These are phyloP conservation scores for Ustilago lituana DNA, from an alignment of 1,284 basidiomycete species.

Conservation along the genomic window DNA sequence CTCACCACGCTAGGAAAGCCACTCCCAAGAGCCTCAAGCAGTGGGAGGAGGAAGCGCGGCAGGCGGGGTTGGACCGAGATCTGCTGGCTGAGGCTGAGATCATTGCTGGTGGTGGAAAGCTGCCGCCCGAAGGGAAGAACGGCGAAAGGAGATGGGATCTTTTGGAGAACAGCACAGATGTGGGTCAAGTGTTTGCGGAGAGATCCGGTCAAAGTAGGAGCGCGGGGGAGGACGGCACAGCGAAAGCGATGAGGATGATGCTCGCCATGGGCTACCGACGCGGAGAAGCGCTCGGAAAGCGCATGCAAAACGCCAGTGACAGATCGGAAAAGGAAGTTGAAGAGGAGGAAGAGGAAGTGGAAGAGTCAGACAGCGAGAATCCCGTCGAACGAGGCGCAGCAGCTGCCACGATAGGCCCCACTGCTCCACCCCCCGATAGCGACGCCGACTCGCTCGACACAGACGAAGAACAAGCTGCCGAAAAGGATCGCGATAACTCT, in stretches of 20 bases:
- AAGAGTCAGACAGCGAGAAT: not conserved
- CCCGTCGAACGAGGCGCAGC: not conserved
- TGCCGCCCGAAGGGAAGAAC: constrained; percentile 22
- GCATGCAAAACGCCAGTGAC: constrained; percentile 9
- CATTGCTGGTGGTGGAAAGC: constrained; percentile 34
- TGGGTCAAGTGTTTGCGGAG: not conserved
- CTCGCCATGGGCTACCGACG: constrained; percentile 53
- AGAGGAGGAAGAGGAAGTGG: constrained; percentile 17
- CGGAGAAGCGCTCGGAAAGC: constrained; percentile 35
- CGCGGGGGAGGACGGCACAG: constrained; percentile 14
- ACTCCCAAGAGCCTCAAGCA: constrained; percentile 13
- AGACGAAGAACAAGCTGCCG: constrained; percentile 18
- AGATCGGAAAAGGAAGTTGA: constrained; percentile 24
- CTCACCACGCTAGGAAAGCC: constrained; percentile 8
- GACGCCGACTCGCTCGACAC: constrained; percentile 16
- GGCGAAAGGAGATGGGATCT: constrained; percentile 28
- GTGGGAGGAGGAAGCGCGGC: constrained; percentile 28
- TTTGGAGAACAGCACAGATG: constrained; percentile 1
- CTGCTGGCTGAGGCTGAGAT: constrained; percentile 48
- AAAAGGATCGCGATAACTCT: not conserved
- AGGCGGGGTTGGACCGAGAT: constrained; percentile 37
- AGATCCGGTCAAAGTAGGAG: not conserved
- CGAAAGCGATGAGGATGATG: constrained; percentile 56
- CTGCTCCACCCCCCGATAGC: not conserved
- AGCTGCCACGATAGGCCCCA: not conserved